Conservation (phyloP, 768 basidiomycete genomes). For the Suillus lakei region DNA sequence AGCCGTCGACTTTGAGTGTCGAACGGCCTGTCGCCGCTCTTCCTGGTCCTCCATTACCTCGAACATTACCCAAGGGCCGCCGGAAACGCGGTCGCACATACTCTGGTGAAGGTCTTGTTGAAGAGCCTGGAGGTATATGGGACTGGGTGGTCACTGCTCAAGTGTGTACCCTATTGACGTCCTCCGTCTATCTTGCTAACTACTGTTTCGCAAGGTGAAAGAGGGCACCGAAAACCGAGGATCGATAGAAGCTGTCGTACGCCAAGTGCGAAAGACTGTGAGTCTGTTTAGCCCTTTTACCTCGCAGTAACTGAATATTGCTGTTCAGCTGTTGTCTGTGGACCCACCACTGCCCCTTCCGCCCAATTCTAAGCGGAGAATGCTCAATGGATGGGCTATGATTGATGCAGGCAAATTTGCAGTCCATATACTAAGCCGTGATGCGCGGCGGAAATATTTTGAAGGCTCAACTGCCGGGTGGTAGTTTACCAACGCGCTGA, state of each 20-base stretch:
- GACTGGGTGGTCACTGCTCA: constrained; percentile 78
- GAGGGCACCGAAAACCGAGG: constrained; percentile 84
- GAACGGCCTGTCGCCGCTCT: constrained; percentile 52
- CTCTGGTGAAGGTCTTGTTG: constrained; percentile 61
- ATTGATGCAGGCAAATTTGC: constrained; percentile 82
- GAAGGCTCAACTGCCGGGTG: constrained; percentile 28
- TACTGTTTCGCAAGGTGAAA: constrained; percentile 59
- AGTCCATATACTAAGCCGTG: constrained; percentile 73
- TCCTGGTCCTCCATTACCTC: constrained; percentile 65
- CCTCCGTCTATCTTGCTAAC: background rate
- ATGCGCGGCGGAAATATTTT: constrained; percentile 74
- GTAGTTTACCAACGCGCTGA: constrained; percentile 20
- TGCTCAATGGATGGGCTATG: constrained; percentile 81
- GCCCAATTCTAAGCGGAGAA: constrained; percentile 62
- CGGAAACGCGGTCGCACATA: constrained; percentile 71
- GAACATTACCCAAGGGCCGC: constrained; percentile 59
- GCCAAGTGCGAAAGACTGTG: constrained; percentile 72
- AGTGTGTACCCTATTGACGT: constrained; percentile 40
- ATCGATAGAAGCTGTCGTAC: constrained; percentile 74
- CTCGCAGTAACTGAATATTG: constrained; percentile 2
- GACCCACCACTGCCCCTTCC: constrained; percentile 65
- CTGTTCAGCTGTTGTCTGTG: constrained; percentile 55
- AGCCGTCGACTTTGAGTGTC: constrained; percentile 60
- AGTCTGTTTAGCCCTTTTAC: constrained; percentile 31
- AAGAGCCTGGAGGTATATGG: constrained; percentile 67